Base-by-base conservation (phyloP, 352 stramenopile species). In the Peronosclerospora sorghi region DNA sequence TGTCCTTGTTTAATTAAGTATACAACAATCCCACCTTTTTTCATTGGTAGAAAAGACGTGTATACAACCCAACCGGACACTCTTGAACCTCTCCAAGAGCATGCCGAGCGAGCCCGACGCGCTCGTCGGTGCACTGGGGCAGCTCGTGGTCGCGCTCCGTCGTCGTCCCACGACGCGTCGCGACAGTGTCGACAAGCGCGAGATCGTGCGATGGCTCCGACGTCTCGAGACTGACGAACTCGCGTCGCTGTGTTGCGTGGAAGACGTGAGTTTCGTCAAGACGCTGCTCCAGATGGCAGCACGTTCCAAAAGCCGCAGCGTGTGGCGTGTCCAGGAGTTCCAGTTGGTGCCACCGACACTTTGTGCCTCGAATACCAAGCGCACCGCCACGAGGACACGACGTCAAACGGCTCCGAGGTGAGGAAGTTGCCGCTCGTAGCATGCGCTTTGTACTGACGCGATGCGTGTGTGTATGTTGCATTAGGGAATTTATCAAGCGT, bases 201-300 rank as follows among this genome's bases (percentile, higher is more conserved):
- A 48, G 14, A 41, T 85, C 10, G 45, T 83, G 28, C 54, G 55
- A 42, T 88, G 79, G 76, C 39, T 91, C 7, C 56, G 41, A 9
- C 39, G 43, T 6, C 43, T 85, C 4, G 61, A 43, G 2, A 32
- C 62, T 0, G 41, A 53, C 24, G 71, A 87, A 32, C 61, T 77
- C 48, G 56, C 62, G 38, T 86, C 79, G 34, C 48, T 91, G 20
- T 74, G 62, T 41, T 72, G 64, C 21, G 59, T 86, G 17, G 68
- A 74, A 13, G 74, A 91, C 34, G 62, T 53, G 5, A 55, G 63
- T 5, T 88, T 91, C 44, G 79, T 89, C 26, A 88, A 88, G 52
- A 86, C 77, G 10, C 45, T 89, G 38, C 55, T 91, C 48, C 61
- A 67, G 34, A 89, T 91, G 74, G 65, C 54, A 21, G 50, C 59